A percentile compares a stretch with the other conserved stretches of the same genome.
Evolutionary conservation across 1,139 yeast genomes (phyloP).

Genomic region (Tardiomyces depauwii): DNA sequence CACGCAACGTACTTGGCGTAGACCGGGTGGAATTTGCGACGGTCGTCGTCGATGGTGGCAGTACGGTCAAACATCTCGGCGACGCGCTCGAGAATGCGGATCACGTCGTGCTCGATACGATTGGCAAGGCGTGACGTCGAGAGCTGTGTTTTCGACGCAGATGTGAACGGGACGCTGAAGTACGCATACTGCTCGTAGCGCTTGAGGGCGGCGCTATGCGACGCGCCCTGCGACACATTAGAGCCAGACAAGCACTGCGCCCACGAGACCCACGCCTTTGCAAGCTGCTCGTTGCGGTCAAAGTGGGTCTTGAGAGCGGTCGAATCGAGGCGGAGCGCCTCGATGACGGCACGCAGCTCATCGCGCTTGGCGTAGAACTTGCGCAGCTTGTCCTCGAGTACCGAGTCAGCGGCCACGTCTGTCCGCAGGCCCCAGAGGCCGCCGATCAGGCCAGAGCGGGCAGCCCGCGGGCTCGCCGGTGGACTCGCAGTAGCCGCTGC

Average conservation of each 20-base stretch:
- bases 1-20: constrained; percentile 14
- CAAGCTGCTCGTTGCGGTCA: constrained; percentile 14
- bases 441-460: constrained; percentile 4
- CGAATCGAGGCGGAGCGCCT: constrained; percentile 12
- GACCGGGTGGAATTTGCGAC: constrained; percentile 13
- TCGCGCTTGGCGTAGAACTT: constrained; percentile 12
- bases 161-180: constrained; percentile 15
- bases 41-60: constrained; percentile 11
- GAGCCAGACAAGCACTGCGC: constrained; percentile 9
- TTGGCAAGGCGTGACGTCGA: constrained; percentile 13
- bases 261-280: constrained; percentile 17
- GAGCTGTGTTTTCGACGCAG: constrained; percentile 13
- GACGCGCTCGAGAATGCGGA: constrained; percentile 15
- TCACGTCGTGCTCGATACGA: constrained; percentile 16
- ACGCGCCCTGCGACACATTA: constrained; percentile 4
- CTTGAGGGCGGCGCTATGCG: constrained; percentile 3
- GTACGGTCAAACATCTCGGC: constrained; percentile 16
- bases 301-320: constrained; percentile 15
- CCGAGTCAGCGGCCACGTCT: constrained; percentile 14
- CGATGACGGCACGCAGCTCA: constrained; percentile 12
- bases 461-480: background rate
- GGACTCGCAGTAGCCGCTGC: too few species aligned
- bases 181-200: constrained; percentile 16
- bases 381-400: constrained; percentile 11
- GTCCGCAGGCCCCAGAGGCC: constrained; percentile 8